phyloP scores from a whole-genome alignment of 345 rosid genomes.

The Schrenkiella parvula region DNA sequence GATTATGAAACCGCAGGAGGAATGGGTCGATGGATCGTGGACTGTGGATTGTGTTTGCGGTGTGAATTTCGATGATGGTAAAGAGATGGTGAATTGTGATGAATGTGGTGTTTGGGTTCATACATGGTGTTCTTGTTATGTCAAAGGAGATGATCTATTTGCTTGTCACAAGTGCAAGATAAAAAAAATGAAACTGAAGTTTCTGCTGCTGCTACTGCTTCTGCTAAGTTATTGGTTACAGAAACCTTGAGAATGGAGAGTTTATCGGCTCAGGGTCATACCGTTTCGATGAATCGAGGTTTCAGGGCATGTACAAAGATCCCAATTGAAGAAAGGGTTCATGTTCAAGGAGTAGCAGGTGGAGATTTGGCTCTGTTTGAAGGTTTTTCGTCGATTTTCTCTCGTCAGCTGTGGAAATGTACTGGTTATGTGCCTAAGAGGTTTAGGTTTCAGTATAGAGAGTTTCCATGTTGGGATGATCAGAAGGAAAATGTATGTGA shows the following conservation, averaged over 20 bases:
- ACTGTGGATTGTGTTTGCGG: slow-evolving; percentile 95
- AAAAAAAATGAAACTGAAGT: slow-evolving; percentile 53
- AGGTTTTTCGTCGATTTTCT: slow-evolving; percentile 58
- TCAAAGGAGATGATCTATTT: slow-evolving; percentile 74
- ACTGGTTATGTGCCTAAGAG: slow-evolving; percentile 83
- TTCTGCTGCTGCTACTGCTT: slow-evolving; percentile 15
- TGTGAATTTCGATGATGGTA: slow-evolving; percentile 88
- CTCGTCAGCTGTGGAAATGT: slow-evolving; percentile 79
- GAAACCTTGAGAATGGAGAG: slow-evolving; percentile 54
- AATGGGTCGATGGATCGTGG: slow-evolving; percentile 97
- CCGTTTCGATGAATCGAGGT: slow-evolving; percentile 29
- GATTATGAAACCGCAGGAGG: slow-evolving; percentile 65
- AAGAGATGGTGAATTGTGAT: slow-evolving; percentile 98
- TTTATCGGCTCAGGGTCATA: slow-evolving; percentile 23
- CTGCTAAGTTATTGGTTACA: slow-evolving; percentile 66
- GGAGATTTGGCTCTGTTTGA: slow-evolving; percentile 69
- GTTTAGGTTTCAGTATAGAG: slow-evolving; percentile 58
- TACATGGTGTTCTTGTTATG: slow-evolving; percentile 85
- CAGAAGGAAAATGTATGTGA: slow-evolving; percentile 39
- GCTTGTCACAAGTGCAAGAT: slow-evolving; percentile 81
- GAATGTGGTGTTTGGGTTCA: slow-evolving; percentile 99
- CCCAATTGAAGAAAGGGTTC: slow-evolving; percentile 86
- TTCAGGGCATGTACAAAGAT: slow-evolving; percentile 59
- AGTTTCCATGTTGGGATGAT: slow-evolving; percentile 74
- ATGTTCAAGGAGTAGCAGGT: slow-evolving; percentile 87